Percentiles rank a stretch among this genome's conserved stretches.
phyloP scores from a whole-genome alignment of 2,329 filamentous ascomycete species.

The Neopestalotiopsis sp. region DNA sequence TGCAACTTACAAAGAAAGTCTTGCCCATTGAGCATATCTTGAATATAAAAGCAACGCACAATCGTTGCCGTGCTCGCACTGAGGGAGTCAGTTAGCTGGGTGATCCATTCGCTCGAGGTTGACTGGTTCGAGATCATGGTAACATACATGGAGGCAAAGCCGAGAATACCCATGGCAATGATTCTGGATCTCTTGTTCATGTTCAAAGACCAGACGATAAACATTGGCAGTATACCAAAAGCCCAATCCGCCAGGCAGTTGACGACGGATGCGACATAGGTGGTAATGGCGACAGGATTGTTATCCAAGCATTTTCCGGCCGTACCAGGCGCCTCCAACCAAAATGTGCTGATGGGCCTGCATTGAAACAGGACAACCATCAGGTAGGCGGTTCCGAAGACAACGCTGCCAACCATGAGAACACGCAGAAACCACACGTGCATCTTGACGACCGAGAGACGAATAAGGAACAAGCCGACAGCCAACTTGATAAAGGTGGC shows the following conservation, averaged over 20 bases:
- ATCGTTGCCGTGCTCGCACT: slow-evolving; percentile 15
- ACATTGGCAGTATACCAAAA: slow-evolving; percentile 16
- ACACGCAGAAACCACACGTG: slow-evolving; percentile 6
- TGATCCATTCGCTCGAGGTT: background rate
- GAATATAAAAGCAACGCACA: background rate
- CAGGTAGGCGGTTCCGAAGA: slow-evolving; percentile 14
- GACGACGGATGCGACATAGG: slow-evolving; percentile 10
- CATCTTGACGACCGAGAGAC: slow-evolving; percentile 9
- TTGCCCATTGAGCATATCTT: slow-evolving; percentile 9
- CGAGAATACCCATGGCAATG: slow-evolving; percentile 15
- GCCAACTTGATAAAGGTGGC: slow-evolving; percentile 15
- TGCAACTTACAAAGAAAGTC: slow-evolving; percentile 18
- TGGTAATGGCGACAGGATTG: slow-evolving; percentile 8
- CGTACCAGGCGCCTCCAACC: slow-evolving; percentile 14
- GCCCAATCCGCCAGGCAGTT: slow-evolving; percentile 17
- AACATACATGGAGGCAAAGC: slow-evolving; percentile 19
- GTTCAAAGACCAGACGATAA: slow-evolving; percentile 18
- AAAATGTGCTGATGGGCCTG: slow-evolving; percentile 16
- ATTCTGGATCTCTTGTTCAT: slow-evolving; percentile 13
- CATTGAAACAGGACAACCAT: slow-evolving; percentile 16
- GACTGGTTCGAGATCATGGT: background rate
- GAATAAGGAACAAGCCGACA: slow-evolving; percentile 18
- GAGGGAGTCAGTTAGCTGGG: background rate
- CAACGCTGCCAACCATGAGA: slow-evolving; percentile 12
- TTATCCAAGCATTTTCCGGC: slow-evolving; percentile 17